phyloP scores from a whole-genome alignment of 768 basidiomycete species.

The Crassisporium funariophilum region DNA sequence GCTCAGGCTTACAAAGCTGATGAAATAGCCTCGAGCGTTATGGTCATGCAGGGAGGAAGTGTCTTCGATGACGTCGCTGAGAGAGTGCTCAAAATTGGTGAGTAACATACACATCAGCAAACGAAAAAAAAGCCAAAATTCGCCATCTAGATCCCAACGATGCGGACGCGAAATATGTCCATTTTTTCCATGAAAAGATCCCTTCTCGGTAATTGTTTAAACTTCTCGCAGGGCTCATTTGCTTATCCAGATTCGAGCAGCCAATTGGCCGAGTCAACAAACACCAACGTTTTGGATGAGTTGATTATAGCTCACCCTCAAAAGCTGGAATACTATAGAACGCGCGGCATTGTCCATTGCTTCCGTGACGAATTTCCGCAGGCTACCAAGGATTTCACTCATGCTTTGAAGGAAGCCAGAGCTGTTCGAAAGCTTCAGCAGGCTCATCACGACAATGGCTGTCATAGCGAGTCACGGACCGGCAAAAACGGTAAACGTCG shows the following conservation, averaged over 20 bases:
- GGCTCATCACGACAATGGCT: slow-evolving; percentile 49
- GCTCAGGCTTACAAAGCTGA: slow-evolving; percentile 85
- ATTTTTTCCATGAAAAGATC: slow-evolving; percentile 95
- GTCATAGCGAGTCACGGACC: slow-evolving; percentile 32
- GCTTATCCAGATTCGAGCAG: slow-evolving; percentile 38
- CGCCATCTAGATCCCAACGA: slow-evolving; percentile 65
- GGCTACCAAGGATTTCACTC: slow-evolving; percentile 80
- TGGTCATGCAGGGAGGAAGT: slow-evolving; percentile 94
- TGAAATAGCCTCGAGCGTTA: slow-evolving; percentile 90
- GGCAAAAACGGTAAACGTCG: slow-evolving; percentile 52
- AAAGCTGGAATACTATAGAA: slow-evolving; percentile 81
- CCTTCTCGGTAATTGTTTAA: slow-evolving; percentile 69
- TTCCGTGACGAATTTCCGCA: slow-evolving; percentile 81
- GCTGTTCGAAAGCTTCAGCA: slow-evolving; percentile 65
- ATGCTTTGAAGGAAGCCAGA: slow-evolving; percentile 78
- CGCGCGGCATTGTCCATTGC: slow-evolving; percentile 87
- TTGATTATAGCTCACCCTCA: slow-evolving; percentile 76
- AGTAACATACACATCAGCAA: slow-evolving; percentile 14
- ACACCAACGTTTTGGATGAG: slow-evolving; percentile 75
- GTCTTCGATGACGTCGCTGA: slow-evolving; percentile 94
- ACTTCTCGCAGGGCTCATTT: slow-evolving; percentile 5
- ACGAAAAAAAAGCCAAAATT: slow-evolving; percentile 2
- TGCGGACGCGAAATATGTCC: slow-evolving; percentile 81
- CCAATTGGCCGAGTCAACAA: slow-evolving; percentile 84
- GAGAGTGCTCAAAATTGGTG: slow-evolving; percentile 69